phyloP scores from a whole-genome alignment of 306 rosid species.

The Cicer chorassanicum region DNA sequence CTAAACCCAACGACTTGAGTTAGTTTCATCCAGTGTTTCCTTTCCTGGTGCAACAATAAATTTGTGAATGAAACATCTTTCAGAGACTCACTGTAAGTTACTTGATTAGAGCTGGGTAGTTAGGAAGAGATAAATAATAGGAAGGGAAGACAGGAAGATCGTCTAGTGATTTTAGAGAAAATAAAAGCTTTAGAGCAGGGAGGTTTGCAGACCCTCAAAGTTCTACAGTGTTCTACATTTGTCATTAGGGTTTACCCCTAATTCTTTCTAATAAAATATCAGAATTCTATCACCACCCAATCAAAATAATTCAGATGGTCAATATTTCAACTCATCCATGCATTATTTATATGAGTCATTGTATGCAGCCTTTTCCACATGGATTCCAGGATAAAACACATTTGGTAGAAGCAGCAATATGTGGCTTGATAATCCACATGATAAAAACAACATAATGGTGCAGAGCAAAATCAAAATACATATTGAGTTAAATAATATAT shows the following conservation, averaged over 20 bases:
- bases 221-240: not conserved
- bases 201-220: constrained; percentile 7
- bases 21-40: constrained; percentile 27
- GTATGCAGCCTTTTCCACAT: too few species aligned
- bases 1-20: constrained; percentile 4
- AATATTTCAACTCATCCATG: constrained; percentile 25
- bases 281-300: not conserved
- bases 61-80: constrained; percentile 14
- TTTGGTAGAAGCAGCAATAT: constrained; percentile 20
- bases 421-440: constrained; percentile 16
- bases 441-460: constrained; percentile 33
- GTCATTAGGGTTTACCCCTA: constrained; percentile 3
- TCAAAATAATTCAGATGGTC: constrained; percentile 16
- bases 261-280: constrained; percentile 3
- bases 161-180: not conserved
- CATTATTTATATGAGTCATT: constrained; percentile 17
- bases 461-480: constrained; percentile 44
- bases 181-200: not conserved
- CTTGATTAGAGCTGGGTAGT: not conserved
- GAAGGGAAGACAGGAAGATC: not conserved
- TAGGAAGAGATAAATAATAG: not conserved
- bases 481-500: constrained; percentile 34
- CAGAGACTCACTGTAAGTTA: not conserved
- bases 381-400: constrained; percentile 38
- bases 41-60: constrained; percentile 28